Evolutionary conservation across 768 basidiomycete genomes (phyloP).

Genomic region (Gymnopilus dilepis): DNA sequence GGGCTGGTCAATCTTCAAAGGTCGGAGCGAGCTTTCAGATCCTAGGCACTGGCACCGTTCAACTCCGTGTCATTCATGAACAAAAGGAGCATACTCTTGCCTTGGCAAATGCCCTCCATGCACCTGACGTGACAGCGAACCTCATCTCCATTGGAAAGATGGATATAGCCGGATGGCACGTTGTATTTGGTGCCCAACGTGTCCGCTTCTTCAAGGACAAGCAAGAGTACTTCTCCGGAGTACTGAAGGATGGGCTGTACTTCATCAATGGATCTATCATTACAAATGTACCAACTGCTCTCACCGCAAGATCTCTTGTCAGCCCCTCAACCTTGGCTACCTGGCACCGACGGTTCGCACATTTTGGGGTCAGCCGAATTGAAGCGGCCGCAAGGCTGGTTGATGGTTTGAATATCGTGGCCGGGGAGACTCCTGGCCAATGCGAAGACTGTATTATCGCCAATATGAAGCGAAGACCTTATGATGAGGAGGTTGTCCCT

Average conservation of each 20-base stretch:
- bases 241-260: slow-evolving; percentile 11
- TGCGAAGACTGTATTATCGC: slow-evolving; percentile 22
- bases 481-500: neutral
- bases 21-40: slow-evolving; percentile 7
- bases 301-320: slow-evolving; percentile 1
- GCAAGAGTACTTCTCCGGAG: neutral
- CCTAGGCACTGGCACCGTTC: slow-evolving; percentile 13
- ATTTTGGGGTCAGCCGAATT: slow-evolving; percentile 4
- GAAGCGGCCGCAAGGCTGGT: neutral
- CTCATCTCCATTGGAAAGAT: slow-evolving; percentile 15
- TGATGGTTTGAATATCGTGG: neutral
- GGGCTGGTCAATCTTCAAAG: slow-evolving; percentile 13
- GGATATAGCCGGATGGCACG: slow-evolving; percentile 7
- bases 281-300: neutral
- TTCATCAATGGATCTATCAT: slow-evolving; percentile 1
- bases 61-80: slow-evolving; percentile 6
- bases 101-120: slow-evolving; percentile 12
- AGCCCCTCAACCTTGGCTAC: neutral
- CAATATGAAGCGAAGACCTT: slow-evolving; percentile 15
- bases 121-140: slow-evolving; percentile 17
- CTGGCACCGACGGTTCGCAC: slow-evolving; percentile 12
- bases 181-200: slow-evolving; percentile 2
- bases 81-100: slow-evolving; percentile 4
- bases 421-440: neutral
- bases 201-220: slow-evolving; percentile 7